These are phyloP conservation scores for Jaltomata sinuosa DNA, from an alignment of 257 asterid species.

Conservation along the genomic window DNA sequence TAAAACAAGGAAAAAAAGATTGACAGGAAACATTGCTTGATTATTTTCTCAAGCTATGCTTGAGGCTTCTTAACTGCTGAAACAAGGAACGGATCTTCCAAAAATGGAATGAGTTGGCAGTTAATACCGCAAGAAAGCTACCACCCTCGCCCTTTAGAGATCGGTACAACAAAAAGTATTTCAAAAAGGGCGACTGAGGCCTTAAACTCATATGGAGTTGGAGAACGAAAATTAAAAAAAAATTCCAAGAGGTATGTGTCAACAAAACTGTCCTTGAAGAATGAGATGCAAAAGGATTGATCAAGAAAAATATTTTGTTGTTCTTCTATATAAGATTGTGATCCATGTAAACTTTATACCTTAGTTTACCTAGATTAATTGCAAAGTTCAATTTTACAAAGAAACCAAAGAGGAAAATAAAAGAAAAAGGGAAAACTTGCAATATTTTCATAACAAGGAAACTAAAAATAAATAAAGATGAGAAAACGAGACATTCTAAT, in stretches of 20 bases:
- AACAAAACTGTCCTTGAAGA: neutral
- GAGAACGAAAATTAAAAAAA: neutral
- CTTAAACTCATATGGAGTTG: neutral
- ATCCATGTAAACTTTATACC: neutral
- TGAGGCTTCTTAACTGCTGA: neutral
- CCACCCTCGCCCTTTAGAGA: neutral
- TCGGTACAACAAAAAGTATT: neutral
- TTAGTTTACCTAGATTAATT: neutral
- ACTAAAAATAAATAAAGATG: neutral
- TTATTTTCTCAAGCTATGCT: neutral
- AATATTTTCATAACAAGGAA: neutral
- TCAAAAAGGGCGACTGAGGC: neutral
- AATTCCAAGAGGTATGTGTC: neutral
- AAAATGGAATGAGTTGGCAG: neutral
- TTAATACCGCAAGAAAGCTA: neutral
- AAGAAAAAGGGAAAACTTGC: neutral
- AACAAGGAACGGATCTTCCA: neutral
- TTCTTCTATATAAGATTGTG: neutral
- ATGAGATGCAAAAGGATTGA: neutral
- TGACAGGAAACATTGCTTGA: neutral
- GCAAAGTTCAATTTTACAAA: neutral
- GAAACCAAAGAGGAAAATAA: neutral
- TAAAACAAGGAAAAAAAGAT: neutral
- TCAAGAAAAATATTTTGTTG: neutral
- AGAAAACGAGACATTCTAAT: neutral